A percentile compares a stretch with the other conserved stretches of the same genome.
Conservation (phyloP, 2,329 filamentous ascomycete genomes). For the Alternaria burnsii region DNA sequence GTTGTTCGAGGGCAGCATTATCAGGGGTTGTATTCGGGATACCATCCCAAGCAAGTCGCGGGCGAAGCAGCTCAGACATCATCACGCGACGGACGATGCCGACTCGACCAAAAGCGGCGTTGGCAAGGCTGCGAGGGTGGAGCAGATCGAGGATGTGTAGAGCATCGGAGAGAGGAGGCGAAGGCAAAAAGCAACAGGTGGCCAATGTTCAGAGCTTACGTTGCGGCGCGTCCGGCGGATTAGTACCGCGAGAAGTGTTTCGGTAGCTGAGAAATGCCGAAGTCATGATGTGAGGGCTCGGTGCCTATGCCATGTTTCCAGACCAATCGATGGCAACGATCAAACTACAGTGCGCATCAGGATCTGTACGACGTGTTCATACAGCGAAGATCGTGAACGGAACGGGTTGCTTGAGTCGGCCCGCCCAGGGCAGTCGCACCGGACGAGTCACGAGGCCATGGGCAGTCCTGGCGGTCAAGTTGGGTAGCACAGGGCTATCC, state of each 20-base stretch:
- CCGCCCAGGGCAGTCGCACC: conserved; percentile 13
- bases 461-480: conserved; percentile 16
- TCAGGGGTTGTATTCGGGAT: conserved; percentile 52
- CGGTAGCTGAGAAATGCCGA: conserved; percentile 8
- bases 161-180: conserved; percentile 9
- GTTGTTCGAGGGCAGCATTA: conserved; percentile 55
- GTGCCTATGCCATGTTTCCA: conserved; percentile 1
- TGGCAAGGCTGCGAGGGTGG: conserved; percentile 31
- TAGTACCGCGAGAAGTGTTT: conserved; percentile 4
- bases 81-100: conserved; percentile 41
- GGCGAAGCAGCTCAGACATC: conserved; percentile 48
- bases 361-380: conserved; percentile 28
- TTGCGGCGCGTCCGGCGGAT: conserved; percentile 12
- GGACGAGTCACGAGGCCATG: conserved; percentile 23
- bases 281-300: conserved; percentile 4
- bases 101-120: conserved; percentile 33
- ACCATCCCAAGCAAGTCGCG: conserved; percentile 49
- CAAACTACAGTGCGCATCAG: conserved; percentile 4
- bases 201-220: conserved; percentile 14
- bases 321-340: conserved; percentile 2
- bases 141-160: conserved; percentile 43
- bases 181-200: conserved; percentile 16
- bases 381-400: conserved; percentile 26
- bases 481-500: conserved; percentile 25
- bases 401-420: conserved; percentile 17